Base-by-base conservation (phyloP, 768 basidiomycete genomes). In the Leccinum rimulosum region DNA sequence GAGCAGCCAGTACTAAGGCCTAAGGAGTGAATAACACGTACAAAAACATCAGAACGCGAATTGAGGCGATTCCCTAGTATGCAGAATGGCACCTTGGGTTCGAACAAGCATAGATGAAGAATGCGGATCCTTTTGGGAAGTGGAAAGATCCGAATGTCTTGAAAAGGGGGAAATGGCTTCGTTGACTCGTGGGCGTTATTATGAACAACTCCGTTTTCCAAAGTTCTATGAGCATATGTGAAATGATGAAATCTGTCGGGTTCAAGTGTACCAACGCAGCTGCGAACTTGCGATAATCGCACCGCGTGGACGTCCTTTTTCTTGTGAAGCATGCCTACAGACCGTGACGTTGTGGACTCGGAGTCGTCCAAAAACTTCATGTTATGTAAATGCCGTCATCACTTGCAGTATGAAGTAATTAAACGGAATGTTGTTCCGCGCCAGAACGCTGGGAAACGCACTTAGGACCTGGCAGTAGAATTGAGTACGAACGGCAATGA, bases 61-160 rank as follows among this genome's bases (percentile, higher is more conserved):
- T 27, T 33, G 48, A 57, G 48, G 31, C 50, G 40, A 55, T 57
- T 62, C 53, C 35, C 55, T 27, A 17, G 38, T 40, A 48, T 48
- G 36, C 52, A 35, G 27, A 64, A 60, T 35, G 33, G 27, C 43
- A 15, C 57, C 56, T 25, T 55, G 35, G n/a, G 28, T 59, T 56
- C 55, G 62, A 52, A 49, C 51, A 52, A 61, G 51, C 35, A 33
- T 40, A 55, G 27, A 52, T 45, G 48, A 15, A 33, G 33, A 30
- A 47, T 36, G 68, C 33, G 67, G 67, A 69, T 69, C 68, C 50
- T 57, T 54, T 61, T 40, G 65, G 19, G 68, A 69, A 69, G 69
- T 22, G 25, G 3, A 6, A 19, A n/a, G n/a, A 28, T 35, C 28
- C 57, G 38, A 48, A 61, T 55, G 31, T 43, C 40, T 43, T 10